These are phyloP conservation scores for Gracilaria domingensis DNA, from an alignment of 23 red algal genomes.

Conservation along the genomic window DNA sequence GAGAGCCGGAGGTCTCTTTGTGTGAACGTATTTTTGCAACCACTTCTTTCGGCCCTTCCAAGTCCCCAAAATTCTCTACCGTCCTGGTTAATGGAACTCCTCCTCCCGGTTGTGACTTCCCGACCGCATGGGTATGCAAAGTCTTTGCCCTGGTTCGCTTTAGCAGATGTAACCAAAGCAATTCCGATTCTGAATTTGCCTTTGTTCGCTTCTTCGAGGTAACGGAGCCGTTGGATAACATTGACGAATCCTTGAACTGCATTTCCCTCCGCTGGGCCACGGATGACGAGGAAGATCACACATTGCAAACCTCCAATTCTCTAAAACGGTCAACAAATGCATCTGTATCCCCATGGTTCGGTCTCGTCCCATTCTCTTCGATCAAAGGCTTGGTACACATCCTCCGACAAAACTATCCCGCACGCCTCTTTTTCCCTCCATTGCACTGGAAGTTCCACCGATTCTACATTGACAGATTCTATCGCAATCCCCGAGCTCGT, in stretches of 20 bases:
- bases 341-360: conserved; percentile 16
- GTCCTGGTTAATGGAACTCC: background rate
- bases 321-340: background rate
- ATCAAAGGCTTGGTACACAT: background rate
- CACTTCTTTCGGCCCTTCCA: conserved; percentile 8
- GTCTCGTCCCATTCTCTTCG: background rate
- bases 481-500: conserved; percentile 7
- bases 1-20: background rate
- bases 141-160: conserved; percentile 13
- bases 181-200: background rate
- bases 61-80: background rate
- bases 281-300: background rate
- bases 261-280: background rate
- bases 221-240: background rate
- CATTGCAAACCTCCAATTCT: background rate
- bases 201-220: conserved; percentile 31
- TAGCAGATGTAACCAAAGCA: background rate
- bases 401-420: conserved; percentile 11
- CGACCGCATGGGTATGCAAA: background rate
- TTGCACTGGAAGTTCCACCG: background rate
- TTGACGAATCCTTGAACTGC: conserved; percentile 22
- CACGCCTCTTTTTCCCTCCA: background rate
- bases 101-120: background rate
- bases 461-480: conserved; percentile 22
- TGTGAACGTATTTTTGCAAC: conserved; percentile 14